phyloP scores from a whole-genome alignment of 441 rosid genomes.

The Erysimum cheiri region DNA sequence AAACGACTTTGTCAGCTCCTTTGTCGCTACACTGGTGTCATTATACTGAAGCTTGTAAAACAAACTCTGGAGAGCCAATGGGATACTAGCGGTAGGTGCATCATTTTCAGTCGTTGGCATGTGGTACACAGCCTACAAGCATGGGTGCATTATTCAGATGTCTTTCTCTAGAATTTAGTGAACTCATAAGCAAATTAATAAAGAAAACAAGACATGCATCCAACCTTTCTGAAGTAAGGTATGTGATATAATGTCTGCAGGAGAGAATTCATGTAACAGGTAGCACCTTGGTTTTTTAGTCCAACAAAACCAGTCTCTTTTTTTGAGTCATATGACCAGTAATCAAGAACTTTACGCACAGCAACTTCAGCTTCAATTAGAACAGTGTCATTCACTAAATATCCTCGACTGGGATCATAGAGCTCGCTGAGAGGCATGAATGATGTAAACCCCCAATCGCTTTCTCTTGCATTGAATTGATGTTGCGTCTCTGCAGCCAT shows the following conservation, averaged over 20 bases:
- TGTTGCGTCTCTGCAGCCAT: constrained; percentile 80
- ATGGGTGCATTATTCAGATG: constrained; percentile 34
- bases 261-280: constrained; percentile 93
- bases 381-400: constrained; percentile 74
- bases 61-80: constrained; percentile 90
- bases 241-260: constrained; percentile 82
- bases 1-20: constrained; percentile 89
- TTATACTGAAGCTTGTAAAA: constrained; percentile 92
- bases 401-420: constrained; percentile 81
- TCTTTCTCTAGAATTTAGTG: constrained; percentile 26
- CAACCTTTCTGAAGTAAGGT: constrained; percentile 89
- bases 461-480: constrained; percentile 86
- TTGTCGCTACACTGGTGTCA: constrained; percentile 87
- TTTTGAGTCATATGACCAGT: constrained; percentile 90
- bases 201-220: constrained; percentile 33
- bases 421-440: constrained; percentile 91
- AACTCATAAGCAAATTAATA: not conserved
- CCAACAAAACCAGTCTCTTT: constrained; percentile 96
- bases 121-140: constrained; percentile 89
- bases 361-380: constrained; percentile 85
- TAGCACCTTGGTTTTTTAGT: constrained; percentile 94
- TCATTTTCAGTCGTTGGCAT: constrained; percentile 98
- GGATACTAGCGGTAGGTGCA: constrained; percentile 85
- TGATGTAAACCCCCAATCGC: constrained; percentile 95
- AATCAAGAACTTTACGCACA: constrained; percentile 75